Evolutionary conservation across 2,329 filamentous ascomycete genomes (phyloP).

Genomic region (Trichoderma endophyticum): DNA sequence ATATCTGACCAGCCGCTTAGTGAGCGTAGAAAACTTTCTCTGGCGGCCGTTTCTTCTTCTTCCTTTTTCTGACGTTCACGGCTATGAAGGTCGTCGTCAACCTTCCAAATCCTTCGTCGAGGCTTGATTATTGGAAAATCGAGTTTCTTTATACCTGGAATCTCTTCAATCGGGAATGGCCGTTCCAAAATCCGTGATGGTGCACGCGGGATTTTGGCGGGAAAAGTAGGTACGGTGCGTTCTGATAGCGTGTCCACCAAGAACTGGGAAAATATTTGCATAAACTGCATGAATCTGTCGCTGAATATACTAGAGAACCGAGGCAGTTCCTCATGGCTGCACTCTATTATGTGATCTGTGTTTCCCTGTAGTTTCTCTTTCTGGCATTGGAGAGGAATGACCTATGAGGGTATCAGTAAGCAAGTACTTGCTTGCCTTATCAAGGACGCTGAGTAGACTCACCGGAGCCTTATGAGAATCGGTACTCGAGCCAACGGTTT

Average conservation of each 20-base stretch:
- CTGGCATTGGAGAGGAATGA: not conserved
- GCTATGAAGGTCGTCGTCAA: not conserved
- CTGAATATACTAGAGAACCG: slow-evolving; percentile 22
- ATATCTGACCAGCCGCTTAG: slow-evolving; percentile 20
- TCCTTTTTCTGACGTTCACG: not conserved
- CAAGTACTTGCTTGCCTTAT: not conserved
- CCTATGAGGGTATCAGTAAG: not conserved
- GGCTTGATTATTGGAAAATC: not conserved
- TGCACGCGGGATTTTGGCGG: not conserved
- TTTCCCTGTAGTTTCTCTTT: slow-evolving; percentile 2
- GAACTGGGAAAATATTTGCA: slow-evolving; percentile 17
- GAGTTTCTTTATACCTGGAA: not conserved
- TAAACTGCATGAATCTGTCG: slow-evolving; percentile 18
- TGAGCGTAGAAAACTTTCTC: slow-evolving; percentile 19
- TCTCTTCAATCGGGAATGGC: not conserved
- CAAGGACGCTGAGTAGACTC: not conserved
- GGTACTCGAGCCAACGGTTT: not conserved
- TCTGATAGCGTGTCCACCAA: not conserved
- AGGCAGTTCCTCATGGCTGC: slow-evolving; percentile 22
- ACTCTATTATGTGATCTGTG: slow-evolving; percentile 19
- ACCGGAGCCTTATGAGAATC: not conserved
- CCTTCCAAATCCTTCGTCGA: not conserved
- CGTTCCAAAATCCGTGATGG: not conserved
- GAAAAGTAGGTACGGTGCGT: slow-evolving; percentile 2
- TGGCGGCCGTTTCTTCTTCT: not conserved